These are phyloP conservation scores for Fusarium abutilonis DNA, from an alignment of 2,329 filamentous ascomycete species.

Conservation along the genomic window DNA sequence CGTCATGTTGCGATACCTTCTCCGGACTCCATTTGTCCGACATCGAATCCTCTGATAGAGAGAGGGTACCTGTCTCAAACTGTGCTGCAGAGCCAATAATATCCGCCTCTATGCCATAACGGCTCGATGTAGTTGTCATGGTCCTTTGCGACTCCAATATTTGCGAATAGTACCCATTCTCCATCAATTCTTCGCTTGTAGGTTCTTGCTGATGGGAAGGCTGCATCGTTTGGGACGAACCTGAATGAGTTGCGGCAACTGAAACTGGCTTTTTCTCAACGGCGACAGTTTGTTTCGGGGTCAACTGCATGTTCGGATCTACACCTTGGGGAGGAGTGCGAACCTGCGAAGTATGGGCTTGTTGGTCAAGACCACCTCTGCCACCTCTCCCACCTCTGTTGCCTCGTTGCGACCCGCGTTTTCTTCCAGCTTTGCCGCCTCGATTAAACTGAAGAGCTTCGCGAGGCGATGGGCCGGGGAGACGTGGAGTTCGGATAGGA, in stretches of 20 bases:
- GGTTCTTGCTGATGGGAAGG: conserved; percentile 52
- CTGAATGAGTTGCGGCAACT: background rate
- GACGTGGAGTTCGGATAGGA: background rate
- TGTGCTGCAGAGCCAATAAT: background rate
- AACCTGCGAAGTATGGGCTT: background rate
- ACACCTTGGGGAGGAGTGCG: background rate
- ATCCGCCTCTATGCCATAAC: background rate
- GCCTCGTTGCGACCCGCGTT: background rate
- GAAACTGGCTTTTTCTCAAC: background rate
- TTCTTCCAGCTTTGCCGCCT: background rate
- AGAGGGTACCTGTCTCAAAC: background rate
- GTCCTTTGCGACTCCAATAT: background rate
- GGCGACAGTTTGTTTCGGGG: background rate
- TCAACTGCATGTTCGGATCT: background rate
- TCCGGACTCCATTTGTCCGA: conserved; percentile 34
- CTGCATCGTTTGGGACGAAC: background rate
- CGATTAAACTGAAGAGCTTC: background rate
- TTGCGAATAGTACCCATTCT: conserved; percentile 23
- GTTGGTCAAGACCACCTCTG: background rate
- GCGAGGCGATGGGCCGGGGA: background rate
- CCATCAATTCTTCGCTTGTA: conserved; percentile 60
- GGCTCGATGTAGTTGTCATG: background rate
- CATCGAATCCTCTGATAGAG: conserved; percentile 9
- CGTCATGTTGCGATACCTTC: conserved; percentile 28
- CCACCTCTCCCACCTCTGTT: background rate